Base-by-base conservation (phyloP, 805 yeast species). In the Ogataea henricii region DNA sequence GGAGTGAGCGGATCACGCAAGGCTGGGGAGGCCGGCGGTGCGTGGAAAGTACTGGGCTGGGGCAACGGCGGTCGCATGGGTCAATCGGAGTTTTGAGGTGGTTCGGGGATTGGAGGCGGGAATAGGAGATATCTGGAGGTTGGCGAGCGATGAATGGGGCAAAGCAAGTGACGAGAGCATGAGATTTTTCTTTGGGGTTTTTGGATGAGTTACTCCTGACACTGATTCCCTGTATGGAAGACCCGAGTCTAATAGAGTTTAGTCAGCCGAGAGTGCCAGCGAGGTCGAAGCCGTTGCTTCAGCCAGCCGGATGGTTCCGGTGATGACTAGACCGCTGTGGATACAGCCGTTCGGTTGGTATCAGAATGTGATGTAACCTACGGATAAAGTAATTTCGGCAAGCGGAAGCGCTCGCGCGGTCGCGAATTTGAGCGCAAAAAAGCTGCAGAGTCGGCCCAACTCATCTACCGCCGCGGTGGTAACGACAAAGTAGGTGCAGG, bases 41-140 rank as follows among this genome's bases (percentile, higher is more conserved):
- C 12, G 18, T 17, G 34, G 34, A 14, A 30, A 17, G 4, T 30
- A 6, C n/a, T 17, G 22, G n/a, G 21, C 14, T 3, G 21, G 37
- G 14, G 9, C 9, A 16, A 10, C 13, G 23, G 22, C 17, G 13
- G 17, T 34, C 17, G 17, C 21, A 34, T 17, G 37, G 37, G 37
- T 17, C 14, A 34, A 34, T 34, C 37, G 37, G 37, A 34, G 37
- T 34, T 34, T 34, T 34, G 23, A 18, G 37, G 37, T 4, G 21
- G 22, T 34, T 34, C 37, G 37, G 37, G 23, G 22, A 10, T 34
- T 4, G 17, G 18, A n/a, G 5, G 18, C 34, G 34, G 34, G 7
- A 13, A 12, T 30, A 30, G 34, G 34, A 30, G 34, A 30, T 30
- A 30, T 4, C 34, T n/a, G 4, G 13, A 27, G 13, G n/a, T n/a